phyloP scores from a whole-genome alignment of 768 basidiomycete species.

The Brasilioporus rufonigricans region DNA sequence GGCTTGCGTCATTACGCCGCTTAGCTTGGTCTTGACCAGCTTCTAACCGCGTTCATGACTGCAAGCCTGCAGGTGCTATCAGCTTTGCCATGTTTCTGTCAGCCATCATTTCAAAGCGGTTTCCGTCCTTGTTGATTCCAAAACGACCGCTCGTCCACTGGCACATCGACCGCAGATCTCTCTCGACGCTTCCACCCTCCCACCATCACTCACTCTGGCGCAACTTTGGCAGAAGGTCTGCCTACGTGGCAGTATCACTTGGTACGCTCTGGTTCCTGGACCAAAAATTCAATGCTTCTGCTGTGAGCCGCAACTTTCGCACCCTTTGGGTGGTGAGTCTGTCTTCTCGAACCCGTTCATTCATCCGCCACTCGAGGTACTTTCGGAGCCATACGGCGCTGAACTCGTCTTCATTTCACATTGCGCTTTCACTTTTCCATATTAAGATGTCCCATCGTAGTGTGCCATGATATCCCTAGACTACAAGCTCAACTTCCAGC shows the following conservation, averaged over 20 bases:
- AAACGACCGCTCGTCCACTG: not conserved
- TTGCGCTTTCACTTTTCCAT: not conserved
- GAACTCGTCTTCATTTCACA: not conserved
- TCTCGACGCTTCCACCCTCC: not conserved
- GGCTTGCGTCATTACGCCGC: not conserved
- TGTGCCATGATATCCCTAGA: constrained; percentile 70
- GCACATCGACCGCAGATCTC: not conserved
- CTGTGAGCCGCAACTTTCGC: constrained; percentile 44
- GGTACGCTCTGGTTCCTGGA: constrained; percentile 39
- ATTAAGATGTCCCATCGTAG: constrained; percentile 30
- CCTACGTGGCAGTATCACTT: constrained; percentile 26
- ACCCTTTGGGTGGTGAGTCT: constrained; percentile 49
- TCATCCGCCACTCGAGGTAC: not conserved
- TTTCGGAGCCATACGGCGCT: not conserved
- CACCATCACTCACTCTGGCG: constrained; percentile 3
- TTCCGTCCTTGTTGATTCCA: not conserved
- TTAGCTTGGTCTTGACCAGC: not conserved
- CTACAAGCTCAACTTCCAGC: constrained; percentile 88
- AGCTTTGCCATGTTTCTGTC: not conserved
- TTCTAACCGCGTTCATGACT: too few relatives aligned
- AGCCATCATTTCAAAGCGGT: not conserved
- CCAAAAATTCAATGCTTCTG: constrained; percentile 46
- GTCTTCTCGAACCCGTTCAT: not conserved
- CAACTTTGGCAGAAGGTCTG: constrained; percentile 20
- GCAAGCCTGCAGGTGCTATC: not conserved